Percentiles rank a stretch among this genome's conserved stretches.
Evolutionary conservation across 257 asterid species (phyloP).

Genomic region (Penstemon davidsonii): DNA sequence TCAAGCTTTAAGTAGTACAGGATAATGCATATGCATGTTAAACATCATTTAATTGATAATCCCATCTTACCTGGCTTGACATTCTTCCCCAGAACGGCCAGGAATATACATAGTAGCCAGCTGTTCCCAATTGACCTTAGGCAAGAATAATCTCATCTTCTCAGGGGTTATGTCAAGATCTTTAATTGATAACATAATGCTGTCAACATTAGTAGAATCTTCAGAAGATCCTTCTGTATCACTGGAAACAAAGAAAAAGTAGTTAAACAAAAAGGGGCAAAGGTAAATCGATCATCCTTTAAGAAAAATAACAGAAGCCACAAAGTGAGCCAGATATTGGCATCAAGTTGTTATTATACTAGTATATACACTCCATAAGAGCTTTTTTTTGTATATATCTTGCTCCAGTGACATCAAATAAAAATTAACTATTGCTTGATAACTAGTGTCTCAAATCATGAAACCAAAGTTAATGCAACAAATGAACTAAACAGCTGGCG

Average conservation of each 20-base stretch:
- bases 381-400: slow-evolving; percentile 2
- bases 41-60: neutral
- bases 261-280: neutral
- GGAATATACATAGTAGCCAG: slow-evolving; percentile 78
- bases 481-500: neutral
- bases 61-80: slow-evolving; percentile 71
- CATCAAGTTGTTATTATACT: neutral
- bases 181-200: slow-evolving; percentile 55
- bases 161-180: slow-evolving; percentile 71
- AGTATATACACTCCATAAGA: neutral
- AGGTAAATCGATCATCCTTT: neutral
- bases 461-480: slow-evolving; percentile 10
- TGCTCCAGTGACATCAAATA: neutral
- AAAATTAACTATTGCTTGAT: neutral
- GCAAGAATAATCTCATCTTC: slow-evolving; percentile 68
- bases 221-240: slow-evolving; percentile 51
- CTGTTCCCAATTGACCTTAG: slow-evolving; percentile 86
- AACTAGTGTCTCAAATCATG: neutral
- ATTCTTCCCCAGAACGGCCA: slow-evolving; percentile 78
- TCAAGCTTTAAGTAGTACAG: neutral
- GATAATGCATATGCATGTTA: neutral
- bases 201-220: slow-evolving; percentile 54
- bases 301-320: slow-evolving; percentile 10
- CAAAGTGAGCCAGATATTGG: neutral
- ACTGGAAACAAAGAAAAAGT: slow-evolving; percentile 47